phyloP scores from a whole-genome alignment of 1,139 yeast genomes.

The Spathaspora sp. region DNA sequence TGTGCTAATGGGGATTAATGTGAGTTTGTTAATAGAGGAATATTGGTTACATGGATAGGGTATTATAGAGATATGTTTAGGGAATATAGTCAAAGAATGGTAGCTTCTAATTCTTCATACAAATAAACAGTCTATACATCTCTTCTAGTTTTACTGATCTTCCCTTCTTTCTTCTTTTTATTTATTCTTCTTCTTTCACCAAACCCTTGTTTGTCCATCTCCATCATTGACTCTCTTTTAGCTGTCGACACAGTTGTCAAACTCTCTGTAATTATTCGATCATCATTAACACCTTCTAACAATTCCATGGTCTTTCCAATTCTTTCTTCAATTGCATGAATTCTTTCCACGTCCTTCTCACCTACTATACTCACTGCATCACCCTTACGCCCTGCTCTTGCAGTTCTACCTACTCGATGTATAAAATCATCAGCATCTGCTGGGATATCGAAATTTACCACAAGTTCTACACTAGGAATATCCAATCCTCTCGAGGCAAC shows the following conservation, averaged over 20 bases:
- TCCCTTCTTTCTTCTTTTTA: slow-evolving; percentile 36
- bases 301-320: slow-evolving; percentile 75
- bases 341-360: slow-evolving; percentile 79
- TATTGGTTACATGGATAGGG: slow-evolving; percentile 15
- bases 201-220: slow-evolving; percentile 87
- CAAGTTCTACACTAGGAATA: slow-evolving; percentile 88
- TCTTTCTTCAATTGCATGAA: slow-evolving; percentile 83
- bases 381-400: slow-evolving; percentile 90
- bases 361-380: slow-evolving; percentile 66
- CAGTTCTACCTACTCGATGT: slow-evolving; percentile 99
- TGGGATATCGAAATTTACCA: slow-evolving; percentile 88
- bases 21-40: slow-evolving; percentile 42
- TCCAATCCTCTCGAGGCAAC: slow-evolving; percentile 97
- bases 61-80: too few species aligned
- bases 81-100: too few species aligned
- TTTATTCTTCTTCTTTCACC: slow-evolving; percentile 70
- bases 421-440: slow-evolving; percentile 96
- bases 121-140: neutral
- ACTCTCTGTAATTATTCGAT: slow-evolving; percentile 69
- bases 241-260: slow-evolving; percentile 74
- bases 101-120: too few species aligned
- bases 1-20: slow-evolving; percentile 42
- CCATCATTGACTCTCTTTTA: slow-evolving; percentile 86
- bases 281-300: slow-evolving; percentile 70
- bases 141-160: slow-evolving; percentile 4